Evolutionary conservation across 768 basidiomycete species (phyloP).

Genomic region (Lactarius pseudohatsudake): DNA sequence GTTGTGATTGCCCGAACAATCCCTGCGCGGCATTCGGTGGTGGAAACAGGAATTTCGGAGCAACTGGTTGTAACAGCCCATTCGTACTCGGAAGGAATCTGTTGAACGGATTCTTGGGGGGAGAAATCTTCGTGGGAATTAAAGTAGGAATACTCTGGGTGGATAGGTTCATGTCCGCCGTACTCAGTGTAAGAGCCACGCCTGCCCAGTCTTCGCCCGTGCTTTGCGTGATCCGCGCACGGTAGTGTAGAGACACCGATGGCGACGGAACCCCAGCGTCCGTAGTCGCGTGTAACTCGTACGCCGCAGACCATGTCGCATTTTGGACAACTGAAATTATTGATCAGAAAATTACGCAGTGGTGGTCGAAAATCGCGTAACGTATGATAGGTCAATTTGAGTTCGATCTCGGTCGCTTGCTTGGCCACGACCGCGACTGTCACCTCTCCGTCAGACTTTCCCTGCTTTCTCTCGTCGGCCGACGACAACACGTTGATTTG

Average conservation of each 20-base stretch:
- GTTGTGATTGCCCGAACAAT: not conserved
- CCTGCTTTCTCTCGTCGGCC: conserved; percentile 38
- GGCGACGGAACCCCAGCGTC: conserved; percentile 45
- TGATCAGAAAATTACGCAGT: not conserved
- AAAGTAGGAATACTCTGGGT: conserved; percentile 37
- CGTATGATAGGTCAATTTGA: conserved; percentile 57
- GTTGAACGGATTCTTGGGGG: not conserved
- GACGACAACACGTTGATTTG: conserved; percentile 42
- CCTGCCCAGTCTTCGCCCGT: conserved; percentile 64
- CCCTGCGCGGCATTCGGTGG: not conserved
- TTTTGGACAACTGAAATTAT: conserved; percentile 47
- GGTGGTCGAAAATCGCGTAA: conserved; percentile 29
- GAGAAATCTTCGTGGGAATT: conserved; percentile 17
- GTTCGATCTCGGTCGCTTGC: conserved; percentile 38
- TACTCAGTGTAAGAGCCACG: conserved; percentile 52
- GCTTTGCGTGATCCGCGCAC: conserved; percentile 50
- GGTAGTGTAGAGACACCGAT: conserved; percentile 52
- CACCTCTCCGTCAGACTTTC: conserved; percentile 34
- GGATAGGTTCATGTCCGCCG: conserved; percentile 43
- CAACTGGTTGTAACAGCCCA: not conserved
- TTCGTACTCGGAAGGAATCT: not conserved
- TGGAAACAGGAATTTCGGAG: not conserved
- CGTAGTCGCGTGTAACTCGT: conserved; percentile 55
- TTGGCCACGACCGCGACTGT: conserved; percentile 46
- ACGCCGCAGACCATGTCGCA: conserved; percentile 53